phyloP scores from a whole-genome alignment of 1,284 basidiomycete species.

The Ustilago nuda region DNA sequence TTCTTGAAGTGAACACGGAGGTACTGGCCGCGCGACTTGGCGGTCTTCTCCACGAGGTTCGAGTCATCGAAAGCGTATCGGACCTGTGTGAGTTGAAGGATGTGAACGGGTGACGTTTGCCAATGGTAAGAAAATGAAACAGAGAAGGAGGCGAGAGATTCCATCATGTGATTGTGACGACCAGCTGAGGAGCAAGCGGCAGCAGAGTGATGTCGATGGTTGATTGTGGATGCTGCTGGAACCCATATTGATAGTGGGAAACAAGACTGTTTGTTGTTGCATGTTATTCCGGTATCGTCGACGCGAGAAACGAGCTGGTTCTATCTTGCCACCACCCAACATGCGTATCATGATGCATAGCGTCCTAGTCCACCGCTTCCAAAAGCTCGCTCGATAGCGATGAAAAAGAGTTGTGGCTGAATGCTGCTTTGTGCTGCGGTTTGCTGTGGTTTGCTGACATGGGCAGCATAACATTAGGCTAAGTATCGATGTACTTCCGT shows the following conservation, averaged over 20 bases:
- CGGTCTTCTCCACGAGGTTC: conserved; percentile 68
- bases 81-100: conserved; percentile 42
- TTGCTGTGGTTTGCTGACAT: background rate
- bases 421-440: background rate
- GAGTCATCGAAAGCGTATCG: conserved; percentile 69
- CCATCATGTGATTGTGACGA: conserved; percentile 4
- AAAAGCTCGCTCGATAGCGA: background rate
- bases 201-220: background rate
- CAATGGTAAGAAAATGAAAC: conserved; percentile 23
- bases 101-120: background rate
- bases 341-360: too few species aligned
- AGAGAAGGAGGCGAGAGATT: background rate
- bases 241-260: background rate
- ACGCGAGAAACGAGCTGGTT: too few species aligned
- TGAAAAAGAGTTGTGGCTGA: background rate
- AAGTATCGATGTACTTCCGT: background rate
- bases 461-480: background rate
- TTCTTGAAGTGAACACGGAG: conserved; percentile 99
- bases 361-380: background rate
- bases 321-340: too few species aligned
- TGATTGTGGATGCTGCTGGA: background rate
- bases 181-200: conserved; percentile 10
- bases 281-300: too few species aligned
- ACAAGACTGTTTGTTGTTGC: background rate
- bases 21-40: conserved; percentile 87